Base-by-base conservation (phyloP, 345 rosid species). In the Citrus mangshanensis region DNA sequence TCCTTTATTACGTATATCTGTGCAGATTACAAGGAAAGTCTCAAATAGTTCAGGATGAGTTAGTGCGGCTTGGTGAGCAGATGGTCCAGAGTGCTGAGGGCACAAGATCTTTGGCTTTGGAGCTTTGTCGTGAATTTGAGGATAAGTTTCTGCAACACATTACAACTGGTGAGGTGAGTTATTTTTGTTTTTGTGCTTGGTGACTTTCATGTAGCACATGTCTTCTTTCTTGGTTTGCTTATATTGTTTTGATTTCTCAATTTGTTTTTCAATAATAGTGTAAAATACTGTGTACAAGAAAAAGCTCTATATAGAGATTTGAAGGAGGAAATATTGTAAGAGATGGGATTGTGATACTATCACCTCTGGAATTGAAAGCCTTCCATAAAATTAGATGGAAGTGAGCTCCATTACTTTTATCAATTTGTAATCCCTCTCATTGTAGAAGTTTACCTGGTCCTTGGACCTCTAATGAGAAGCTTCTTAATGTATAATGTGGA, bases 81-180 rank as follows among this genome's bases (percentile, higher is more conserved):
- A 88, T 93, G 93, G 99, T 95, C 79, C 76, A 72, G 55, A 93
- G 94, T 89, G 82, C 96, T 74, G 99, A 93, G 86, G 98, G 98
- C 49, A 95, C 99, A 73, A 91, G 95, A 85, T 94, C 97, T 67
- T 58, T 95, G 66, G 99, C 98, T 69, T 87, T 95, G 87, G 97
- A 93, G 83, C 96, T 95, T 46, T 95, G 99, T 77, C 99, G 97
- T 83, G 98, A 95, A 80, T 95, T 93, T 84, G 98, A 95, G 84
- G 98, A 95, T 84, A 92, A 86, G 83, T 95, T 95, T 89, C 93
- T 95, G 72, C 92, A 70, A 76, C 98, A 95, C 80, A 88, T 95
- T 68, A 86, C 93, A 60, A 86, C 91, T 81, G 98, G 99, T 78
- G 99, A 93, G 83, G 99, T 95, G 79, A 93, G 95, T 88, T 24